Evolutionary conservation across 768 basidiomycete species (phyloP), one percentile per base, ranked within the genome.

Genomic region (button mushroom (Agaricus bisporus)): DNA sequence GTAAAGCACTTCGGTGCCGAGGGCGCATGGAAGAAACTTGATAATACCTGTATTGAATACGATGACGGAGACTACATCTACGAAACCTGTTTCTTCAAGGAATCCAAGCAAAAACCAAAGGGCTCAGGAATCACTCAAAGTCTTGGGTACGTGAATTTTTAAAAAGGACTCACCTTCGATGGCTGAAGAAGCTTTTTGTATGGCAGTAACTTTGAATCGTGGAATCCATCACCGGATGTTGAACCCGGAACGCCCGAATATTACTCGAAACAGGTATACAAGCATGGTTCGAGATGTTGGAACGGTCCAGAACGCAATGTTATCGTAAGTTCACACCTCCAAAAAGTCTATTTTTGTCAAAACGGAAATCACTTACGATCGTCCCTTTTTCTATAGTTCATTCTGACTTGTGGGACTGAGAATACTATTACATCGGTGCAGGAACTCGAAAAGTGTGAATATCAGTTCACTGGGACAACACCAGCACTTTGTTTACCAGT

Each of bases 361-460:
- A 3, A 32, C 11, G 32, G 32, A 32, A 11, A 8, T 32, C 32
- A 11, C 32, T 32, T 11, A 57, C 54, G 44, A 25, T 12, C 56
- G 17, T 36, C 22, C 22, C 44, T 37, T 47, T 29, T 8, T 56
- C n/a, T n/a, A n/a, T n/a, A 95, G 90, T 79, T 99, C 26, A 71
- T 90, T 44, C 70, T 97, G 49, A 73, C 81, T 2, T 99, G 97
- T 60, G 97, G 93, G 4, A 83, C 78, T 1, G 87, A 94, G 62
- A 98, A 98, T 62, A 78, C 76, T 3, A 68, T 99, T 32, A 68
- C 86, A 12, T 79, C 83, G 1, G 83, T 98, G 4, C 77, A 79
- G 42, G 97, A 99, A 70, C 78, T 95, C 17, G 94, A 98, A 70
- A 98, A 98, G 72, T 98, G 95, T 71, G 92, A 95, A 68, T 98